These are phyloP conservation scores for Physcia stellaris DNA, from an alignment of 495 filamentous ascomycete species.

Conservation along the genomic window DNA sequence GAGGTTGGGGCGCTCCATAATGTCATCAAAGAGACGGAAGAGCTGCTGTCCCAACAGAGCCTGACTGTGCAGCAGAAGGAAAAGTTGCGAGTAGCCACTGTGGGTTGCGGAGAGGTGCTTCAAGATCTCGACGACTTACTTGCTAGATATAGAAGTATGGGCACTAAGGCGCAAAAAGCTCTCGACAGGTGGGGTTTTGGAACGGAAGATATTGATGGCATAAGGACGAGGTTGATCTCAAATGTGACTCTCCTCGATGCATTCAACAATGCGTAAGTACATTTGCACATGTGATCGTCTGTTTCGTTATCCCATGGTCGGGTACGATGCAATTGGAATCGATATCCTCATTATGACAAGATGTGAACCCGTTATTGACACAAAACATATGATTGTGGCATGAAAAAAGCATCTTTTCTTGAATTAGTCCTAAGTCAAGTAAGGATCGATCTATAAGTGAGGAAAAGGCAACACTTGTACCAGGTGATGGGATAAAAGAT, in stretches of 20 bases:
- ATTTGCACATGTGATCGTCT: no score
- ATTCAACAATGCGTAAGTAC: constrained; percentile 5
- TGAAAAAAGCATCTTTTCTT: no score
- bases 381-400: no score
- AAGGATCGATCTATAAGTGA: no score
- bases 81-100: background rate
- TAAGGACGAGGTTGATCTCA: constrained; percentile 6
- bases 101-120: constrained; percentile 1
- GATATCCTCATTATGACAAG: no score
- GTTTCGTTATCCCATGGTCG: no score
- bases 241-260: constrained; percentile 8
- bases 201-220: constrained; percentile 4
- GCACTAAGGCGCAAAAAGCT: constrained; percentile 6
- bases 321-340: no score
- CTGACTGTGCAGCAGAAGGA: background rate
- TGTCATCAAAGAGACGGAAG: constrained; percentile 8
- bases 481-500: no score
- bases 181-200: constrained; percentile 11
- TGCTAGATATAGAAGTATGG: constrained; percentile 8
- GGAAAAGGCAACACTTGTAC: no score
- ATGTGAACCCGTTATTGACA: no score
- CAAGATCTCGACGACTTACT: constrained; percentile 1
- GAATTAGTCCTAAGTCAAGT: no score
- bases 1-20: constrained; percentile 3
- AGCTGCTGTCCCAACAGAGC: background rate